Conservation (phyloP, 2,329 filamentous ascomycete genomes). For the Laburnicola sp. region DNA sequence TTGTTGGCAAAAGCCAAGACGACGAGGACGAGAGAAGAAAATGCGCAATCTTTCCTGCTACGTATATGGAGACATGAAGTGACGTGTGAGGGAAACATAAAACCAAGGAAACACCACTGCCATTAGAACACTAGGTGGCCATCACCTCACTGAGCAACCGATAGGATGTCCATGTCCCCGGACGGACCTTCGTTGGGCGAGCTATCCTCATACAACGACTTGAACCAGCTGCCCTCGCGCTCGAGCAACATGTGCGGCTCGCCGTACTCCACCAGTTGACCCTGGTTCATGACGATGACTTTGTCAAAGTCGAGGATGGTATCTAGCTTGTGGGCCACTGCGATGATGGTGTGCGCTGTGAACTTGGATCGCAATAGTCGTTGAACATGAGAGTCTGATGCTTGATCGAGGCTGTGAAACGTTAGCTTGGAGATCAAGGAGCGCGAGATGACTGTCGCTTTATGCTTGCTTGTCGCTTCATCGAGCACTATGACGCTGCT, state of each 20-base stretch:
- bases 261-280: conserved; percentile 52
- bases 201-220: conserved; percentile 33
- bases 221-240: conserved; percentile 36
- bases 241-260: conserved; percentile 34
- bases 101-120: background rate
- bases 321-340: conserved; percentile 60
- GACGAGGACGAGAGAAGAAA: too few relatives aligned
- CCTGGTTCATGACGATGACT: conserved; percentile 57
- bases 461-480: conserved; percentile 42
- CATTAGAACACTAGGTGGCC: background rate
- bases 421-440: conserved; percentile 6
- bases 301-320: conserved; percentile 59
- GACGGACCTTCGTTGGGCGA: conserved; percentile 3
- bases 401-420: conserved; percentile 56
- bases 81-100: background rate
- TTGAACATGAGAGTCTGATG: conserved; percentile 62
- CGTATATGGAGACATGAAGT: background rate
- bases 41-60: too few relatives aligned
- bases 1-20: too few relatives aligned
- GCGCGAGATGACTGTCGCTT: too few relatives aligned
- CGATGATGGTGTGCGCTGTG: conserved; percentile 60
- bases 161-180: conserved; percentile 15
- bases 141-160: conserved; percentile 12
- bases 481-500: conserved; percentile 36
- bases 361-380: conserved; percentile 59